These are phyloP conservation scores for Mycena latifolia DNA, from an alignment of 768 basidiomycete species.

Conservation along the genomic window DNA sequence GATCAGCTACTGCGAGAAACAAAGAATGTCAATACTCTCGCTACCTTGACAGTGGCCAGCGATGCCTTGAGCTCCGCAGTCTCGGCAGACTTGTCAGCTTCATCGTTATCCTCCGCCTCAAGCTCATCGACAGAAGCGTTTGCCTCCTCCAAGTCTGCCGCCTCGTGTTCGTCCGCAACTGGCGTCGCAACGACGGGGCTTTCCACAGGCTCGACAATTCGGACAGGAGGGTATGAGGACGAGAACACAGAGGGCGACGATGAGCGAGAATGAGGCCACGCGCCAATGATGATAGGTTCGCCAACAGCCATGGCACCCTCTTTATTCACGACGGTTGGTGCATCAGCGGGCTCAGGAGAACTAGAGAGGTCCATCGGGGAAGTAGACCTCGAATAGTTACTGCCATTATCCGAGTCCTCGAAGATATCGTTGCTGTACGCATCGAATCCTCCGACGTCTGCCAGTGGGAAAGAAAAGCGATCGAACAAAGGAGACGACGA, in stretches of 20 bases:
- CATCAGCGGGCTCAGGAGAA: constrained; percentile 33
- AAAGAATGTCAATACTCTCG: background rate
- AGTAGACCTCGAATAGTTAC: constrained; percentile 28
- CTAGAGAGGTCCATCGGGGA: constrained; percentile 37
- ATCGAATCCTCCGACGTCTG: constrained; percentile 29
- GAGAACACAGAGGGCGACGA: constrained; percentile 43
- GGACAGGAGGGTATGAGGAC: constrained; percentile 28
- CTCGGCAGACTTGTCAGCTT: constrained; percentile 22
- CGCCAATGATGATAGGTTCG: constrained; percentile 57
- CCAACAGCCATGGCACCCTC: constrained; percentile 22
- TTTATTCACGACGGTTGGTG: constrained; percentile 14
- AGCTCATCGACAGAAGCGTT: constrained; percentile 3
- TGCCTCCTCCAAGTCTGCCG: background rate
- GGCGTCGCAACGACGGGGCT: constrained; percentile 34
- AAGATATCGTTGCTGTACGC: constrained; percentile 33
- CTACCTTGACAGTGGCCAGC: constrained; percentile 35
- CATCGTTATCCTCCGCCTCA: background rate
- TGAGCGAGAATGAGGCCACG: constrained; percentile 55
- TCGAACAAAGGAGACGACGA: constrained; percentile 6
- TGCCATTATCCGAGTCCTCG: constrained; percentile 31
- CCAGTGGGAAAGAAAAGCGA: constrained; percentile 1
- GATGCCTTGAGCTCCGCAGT: constrained; percentile 28
- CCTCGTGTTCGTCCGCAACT: constrained; percentile 26
- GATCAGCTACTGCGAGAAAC: constrained; percentile 21
- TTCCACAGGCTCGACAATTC: constrained; percentile 16